Conservation (phyloP, 1,139 yeast genomes). For the Protomyces inouyei region DNA sequence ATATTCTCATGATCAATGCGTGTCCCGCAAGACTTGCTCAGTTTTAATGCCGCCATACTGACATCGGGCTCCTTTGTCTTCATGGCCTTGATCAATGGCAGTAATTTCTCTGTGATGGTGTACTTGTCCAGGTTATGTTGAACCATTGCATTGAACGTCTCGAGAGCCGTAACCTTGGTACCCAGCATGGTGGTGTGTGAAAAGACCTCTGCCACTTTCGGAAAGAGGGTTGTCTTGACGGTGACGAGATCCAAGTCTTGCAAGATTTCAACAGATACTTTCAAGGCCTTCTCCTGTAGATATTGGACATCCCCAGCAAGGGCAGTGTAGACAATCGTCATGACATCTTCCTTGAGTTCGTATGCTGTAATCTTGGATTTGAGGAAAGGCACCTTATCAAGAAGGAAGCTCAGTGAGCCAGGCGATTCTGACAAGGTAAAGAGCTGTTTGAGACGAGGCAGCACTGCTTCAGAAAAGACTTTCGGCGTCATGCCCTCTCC, state of each 20-base stretch:
- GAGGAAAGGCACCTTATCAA: slow-evolving; percentile 54
- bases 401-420: slow-evolving; percentile 50
- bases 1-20: slow-evolving; percentile 45
- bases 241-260: slow-evolving; percentile 63
- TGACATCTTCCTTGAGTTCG: slow-evolving; percentile 41
- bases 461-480: slow-evolving; percentile 69
- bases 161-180: slow-evolving; percentile 67
- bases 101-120: slow-evolving; percentile 66
- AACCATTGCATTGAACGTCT: slow-evolving; percentile 57
- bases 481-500: slow-evolving; percentile 66
- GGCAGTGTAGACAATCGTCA: slow-evolving; percentile 40
- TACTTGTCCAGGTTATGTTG: slow-evolving; percentile 61
- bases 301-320: slow-evolving; percentile 41
- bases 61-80: slow-evolving; percentile 73
- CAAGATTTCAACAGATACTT: slow-evolving; percentile 46
- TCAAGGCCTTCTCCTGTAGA: slow-evolving; percentile 56
- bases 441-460: slow-evolving; percentile 46
- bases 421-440: slow-evolving; percentile 44
- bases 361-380: slow-evolving; percentile 49
- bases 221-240: slow-evolving; percentile 67
- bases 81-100: slow-evolving; percentile 69
- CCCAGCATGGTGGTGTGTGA: slow-evolving; percentile 76
- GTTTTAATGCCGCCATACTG: slow-evolving; percentile 51
- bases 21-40: slow-evolving; percentile 45
- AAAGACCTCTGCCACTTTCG: slow-evolving; percentile 65